Percentiles rank a stretch among this genome's conserved stretches.
These are phyloP conservation scores for Chloroidium sp. DNA, from an alignment of 163 green algal species.

Conservation along the genomic window DNA sequence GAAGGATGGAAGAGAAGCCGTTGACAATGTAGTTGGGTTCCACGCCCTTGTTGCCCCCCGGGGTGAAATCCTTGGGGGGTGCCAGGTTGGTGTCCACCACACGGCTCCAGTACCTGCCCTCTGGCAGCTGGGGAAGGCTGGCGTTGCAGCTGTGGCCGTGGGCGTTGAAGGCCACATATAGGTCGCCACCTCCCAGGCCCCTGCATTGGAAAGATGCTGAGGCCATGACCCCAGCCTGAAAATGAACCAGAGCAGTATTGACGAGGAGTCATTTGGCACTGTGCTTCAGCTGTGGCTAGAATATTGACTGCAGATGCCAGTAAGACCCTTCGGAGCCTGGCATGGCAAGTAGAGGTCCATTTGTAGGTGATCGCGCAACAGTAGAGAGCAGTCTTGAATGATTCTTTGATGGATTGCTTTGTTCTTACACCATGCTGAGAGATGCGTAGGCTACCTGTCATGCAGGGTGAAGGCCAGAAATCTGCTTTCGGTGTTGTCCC, in stretches of 20 bases:
- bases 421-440: background rate
- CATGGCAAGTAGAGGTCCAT: background rate
- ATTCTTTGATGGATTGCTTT: background rate
- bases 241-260: too few species aligned
- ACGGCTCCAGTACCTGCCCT: slow-evolving; percentile 73
- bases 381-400: background rate
- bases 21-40: slow-evolving; percentile 46
- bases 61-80: slow-evolving; percentile 75
- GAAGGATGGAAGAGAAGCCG: slow-evolving; percentile 56
- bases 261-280: too few species aligned
- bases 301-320: too few species aligned
- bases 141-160: slow-evolving; percentile 72
- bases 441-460: slow-evolving; percentile 28
- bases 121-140: slow-evolving; percentile 52
- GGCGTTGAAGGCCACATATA: slow-evolving; percentile 95
- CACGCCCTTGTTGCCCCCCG: slow-evolving; percentile 35
- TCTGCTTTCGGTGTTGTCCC: slow-evolving; percentile 78
- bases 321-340: background rate
- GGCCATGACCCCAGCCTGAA: background rate
- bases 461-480: slow-evolving; percentile 96
- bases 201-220: background rate
- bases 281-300: too few species aligned
- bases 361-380: background rate
- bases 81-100: slow-evolving; percentile 94
- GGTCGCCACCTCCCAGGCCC: slow-evolving; percentile 48